Percentiles rank a stretch among this genome's conserved stretches.
Evolutionary conservation across 139 green algal genomes (phyloP).

Genomic region (Pycnococcus provasolii): DNA sequence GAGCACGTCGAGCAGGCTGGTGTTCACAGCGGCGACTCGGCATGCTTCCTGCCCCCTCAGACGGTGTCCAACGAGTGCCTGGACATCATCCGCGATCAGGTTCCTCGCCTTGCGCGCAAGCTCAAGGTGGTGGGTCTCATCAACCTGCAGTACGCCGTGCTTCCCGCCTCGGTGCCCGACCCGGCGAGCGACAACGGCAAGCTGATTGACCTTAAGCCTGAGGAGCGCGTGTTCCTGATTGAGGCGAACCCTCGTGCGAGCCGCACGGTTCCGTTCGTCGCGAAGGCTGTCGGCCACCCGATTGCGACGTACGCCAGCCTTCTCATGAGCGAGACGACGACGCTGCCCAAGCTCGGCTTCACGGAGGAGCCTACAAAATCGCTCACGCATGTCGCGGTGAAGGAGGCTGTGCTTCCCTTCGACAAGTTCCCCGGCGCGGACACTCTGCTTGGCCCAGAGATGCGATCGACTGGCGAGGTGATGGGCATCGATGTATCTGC

Average conservation of each 20-base stretch:
- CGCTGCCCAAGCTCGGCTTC: slow-evolving; percentile 73
- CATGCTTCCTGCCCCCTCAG: slow-evolving; percentile 83
- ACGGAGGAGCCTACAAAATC: slow-evolving; percentile 59
- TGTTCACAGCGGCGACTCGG: slow-evolving; percentile 91
- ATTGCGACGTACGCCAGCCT: slow-evolving; percentile 91
- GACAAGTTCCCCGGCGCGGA: slow-evolving; percentile 96
- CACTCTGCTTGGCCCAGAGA: slow-evolving; percentile 94
- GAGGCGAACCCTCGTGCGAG: slow-evolving; percentile 95
- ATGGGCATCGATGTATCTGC: slow-evolving; percentile 34
- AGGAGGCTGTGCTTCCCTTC: slow-evolving; percentile 98
- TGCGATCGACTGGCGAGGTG: slow-evolving; percentile 94
- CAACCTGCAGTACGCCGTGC: slow-evolving; percentile 97
- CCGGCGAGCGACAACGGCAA: slow-evolving; percentile 19
- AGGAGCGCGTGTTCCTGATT: slow-evolving; percentile 89
- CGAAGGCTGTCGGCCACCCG: slow-evolving; percentile 93
- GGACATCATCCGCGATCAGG: slow-evolving; percentile 78
- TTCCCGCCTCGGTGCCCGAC: slow-evolving; percentile 33
- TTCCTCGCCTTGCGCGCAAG: slow-evolving; percentile 62
- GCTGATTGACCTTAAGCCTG: background rate
- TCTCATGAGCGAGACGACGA: slow-evolving; percentile 76
- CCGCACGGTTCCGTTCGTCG: slow-evolving; percentile 94
- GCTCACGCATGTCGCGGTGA: slow-evolving; percentile 84
- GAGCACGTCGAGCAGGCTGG: slow-evolving; percentile 98
- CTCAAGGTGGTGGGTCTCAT: slow-evolving; percentile 93
- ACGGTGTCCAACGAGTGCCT: slow-evolving; percentile 66